These are phyloP conservation scores for Tremellales sp. DNA, from an alignment of 1,284 basidiomycete species.

Conservation along the genomic window DNA sequence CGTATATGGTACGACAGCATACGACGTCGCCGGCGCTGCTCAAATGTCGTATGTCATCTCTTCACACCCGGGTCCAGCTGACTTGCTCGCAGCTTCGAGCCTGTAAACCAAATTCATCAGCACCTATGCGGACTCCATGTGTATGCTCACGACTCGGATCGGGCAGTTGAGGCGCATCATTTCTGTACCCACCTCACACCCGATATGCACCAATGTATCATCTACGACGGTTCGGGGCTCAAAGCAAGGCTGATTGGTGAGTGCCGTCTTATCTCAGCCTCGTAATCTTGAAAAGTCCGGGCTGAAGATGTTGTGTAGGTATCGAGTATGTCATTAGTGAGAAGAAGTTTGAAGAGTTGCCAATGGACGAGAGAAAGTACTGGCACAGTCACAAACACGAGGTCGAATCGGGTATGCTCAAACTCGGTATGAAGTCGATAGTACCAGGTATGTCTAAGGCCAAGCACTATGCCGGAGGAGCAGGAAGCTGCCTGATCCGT, in stretches of 20 bases:
- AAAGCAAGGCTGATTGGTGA: conserved; percentile 43
- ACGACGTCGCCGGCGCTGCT: conserved; percentile 44
- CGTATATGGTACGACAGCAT: conserved; percentile 30
- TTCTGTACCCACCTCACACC: conserved; percentile 49
- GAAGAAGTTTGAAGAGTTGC: conserved; percentile 35
- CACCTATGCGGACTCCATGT: conserved; percentile 53
- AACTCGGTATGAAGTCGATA: conserved; percentile 49
- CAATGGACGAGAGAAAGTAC: conserved; percentile 42
- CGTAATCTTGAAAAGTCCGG: background rate
- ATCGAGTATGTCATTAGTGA: conserved; percentile 50
- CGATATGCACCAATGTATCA: conserved; percentile 43
- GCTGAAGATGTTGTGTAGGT: conserved; percentile 10
- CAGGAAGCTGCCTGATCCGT: background rate
- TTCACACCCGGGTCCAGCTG: background rate
- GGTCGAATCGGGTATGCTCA: conserved; percentile 53
- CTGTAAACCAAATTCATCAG: conserved; percentile 53
- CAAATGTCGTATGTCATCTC: conserved; percentile 45
- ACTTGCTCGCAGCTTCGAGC: conserved; percentile 46
- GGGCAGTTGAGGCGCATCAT: conserved; percentile 51
- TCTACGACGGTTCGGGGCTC: conserved; percentile 44
- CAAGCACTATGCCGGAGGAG: background rate
- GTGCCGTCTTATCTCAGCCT: background rate
- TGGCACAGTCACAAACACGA: conserved; percentile 48
- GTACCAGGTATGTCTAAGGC: conserved; percentile 46
- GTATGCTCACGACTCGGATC: conserved; percentile 47